phyloP scores from a whole-genome alignment of 2,329 filamentous ascomycete genomes.

The Neofusicoccum laricinum region DNA sequence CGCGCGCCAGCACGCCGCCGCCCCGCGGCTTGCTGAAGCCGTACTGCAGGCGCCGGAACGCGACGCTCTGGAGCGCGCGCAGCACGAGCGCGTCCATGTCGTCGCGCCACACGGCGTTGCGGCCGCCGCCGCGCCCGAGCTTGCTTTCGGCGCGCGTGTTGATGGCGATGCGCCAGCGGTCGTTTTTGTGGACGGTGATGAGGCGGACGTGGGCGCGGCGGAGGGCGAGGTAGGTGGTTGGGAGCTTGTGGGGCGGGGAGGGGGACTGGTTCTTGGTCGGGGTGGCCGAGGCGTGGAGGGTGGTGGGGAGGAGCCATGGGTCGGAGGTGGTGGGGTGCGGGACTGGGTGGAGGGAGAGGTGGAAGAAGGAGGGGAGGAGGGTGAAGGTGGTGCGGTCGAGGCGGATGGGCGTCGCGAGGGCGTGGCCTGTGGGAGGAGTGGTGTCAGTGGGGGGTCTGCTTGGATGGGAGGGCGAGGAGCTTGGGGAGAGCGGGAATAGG shows the following conservation, averaged over 20 bases:
- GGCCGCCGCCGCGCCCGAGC: not conserved
- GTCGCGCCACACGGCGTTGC: constrained; percentile 42
- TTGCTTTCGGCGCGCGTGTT: constrained; percentile 34
- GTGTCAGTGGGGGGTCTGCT: not conserved
- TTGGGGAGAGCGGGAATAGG: not conserved
- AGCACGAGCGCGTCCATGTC: constrained; percentile 47
- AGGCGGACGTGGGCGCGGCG: not conserved
- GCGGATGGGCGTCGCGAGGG: constrained; percentile 61
- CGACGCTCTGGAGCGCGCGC: constrained; percentile 34
- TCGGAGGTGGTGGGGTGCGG: constrained; percentile 52
- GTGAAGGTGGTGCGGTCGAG: constrained; percentile 50
- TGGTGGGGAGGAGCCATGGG: constrained; percentile 57
- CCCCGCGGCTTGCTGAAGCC: constrained; percentile 25
- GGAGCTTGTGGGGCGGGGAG: not conserved
- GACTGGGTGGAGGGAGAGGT: constrained; percentile 60
- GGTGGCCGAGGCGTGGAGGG: not conserved
- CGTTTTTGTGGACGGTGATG: not conserved
- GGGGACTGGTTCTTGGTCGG: not conserved
- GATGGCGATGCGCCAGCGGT: constrained; percentile 23
- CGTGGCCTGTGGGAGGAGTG: constrained; percentile 48
- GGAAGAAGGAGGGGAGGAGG: constrained; percentile 58
- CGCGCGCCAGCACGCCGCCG: constrained; percentile 3
- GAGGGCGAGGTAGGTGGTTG: not conserved
- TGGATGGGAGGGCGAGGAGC: not conserved
- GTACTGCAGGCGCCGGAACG: constrained; percentile 36